Base-by-base conservation (phyloP, 768 basidiomycete species). In the button mushroom (Agaricus bisporus) region DNA sequence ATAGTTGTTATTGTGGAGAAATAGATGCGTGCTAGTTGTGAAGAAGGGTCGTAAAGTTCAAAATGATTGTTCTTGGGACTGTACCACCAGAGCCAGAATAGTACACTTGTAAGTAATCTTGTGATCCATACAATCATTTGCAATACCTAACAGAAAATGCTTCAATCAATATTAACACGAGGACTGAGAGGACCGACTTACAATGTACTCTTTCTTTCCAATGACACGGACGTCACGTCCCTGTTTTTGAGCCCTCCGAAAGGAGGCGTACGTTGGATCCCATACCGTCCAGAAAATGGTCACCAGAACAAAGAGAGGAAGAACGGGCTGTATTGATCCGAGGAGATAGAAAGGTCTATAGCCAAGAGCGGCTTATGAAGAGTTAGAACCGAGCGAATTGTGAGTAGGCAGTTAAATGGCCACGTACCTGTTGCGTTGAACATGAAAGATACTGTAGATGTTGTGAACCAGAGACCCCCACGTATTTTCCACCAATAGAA, bases 281-380 rank as follows among this genome's bases (percentile, higher is more conserved):
- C 93, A 95, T 1, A 77, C 81, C 0, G 83, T 82, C 86, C 92
- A 95, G 5, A 86, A 61, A 14, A 93, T 62, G 17, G 91, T 91
- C 14, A 80, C 10, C 0, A 83, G 41, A 26, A 73, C 68, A 17
- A 88, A 41, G 3, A 73, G 26, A 2, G 88, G 83, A 48, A 86
- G 69, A 4, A 64, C 56, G 9, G 78, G 77, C 47, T 67, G 61
- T 37, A 70, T 42, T 32, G 64, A 62, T 7, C 59, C 54, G 10
- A 71, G 58, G 10, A 54, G 59, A 35, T 50, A 54, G 26, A 68
- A 65, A 14, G 68, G 65, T 45, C 62, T 60, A 53, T 64, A 65
- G 5, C 64, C 70, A 55, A 70, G 59, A 29, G 65, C 64, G 51
- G 67, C 77, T 76, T 44, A 17, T 39, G 38, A 36, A 42, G 20